A percentile compares a stretch with the other conserved stretches of the same genome.
Conservation (phyloP, 345 rosid genomes). For the Lenwebbia sp. region DNA sequence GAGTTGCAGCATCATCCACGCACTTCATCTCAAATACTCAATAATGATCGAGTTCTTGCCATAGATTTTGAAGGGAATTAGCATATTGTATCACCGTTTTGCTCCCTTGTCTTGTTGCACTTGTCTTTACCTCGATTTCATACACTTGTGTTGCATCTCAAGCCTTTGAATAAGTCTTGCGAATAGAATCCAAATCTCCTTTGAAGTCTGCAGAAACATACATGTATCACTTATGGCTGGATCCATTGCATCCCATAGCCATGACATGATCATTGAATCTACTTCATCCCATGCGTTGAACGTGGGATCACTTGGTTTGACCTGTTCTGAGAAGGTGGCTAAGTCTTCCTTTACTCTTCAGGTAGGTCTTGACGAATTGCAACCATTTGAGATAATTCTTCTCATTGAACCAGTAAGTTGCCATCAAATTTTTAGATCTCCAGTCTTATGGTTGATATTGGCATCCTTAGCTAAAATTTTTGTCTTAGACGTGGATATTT, state of each 20-base stretch:
- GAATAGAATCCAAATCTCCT: neutral
- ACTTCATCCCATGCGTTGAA: too few species aligned
- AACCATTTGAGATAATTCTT: too few species aligned
- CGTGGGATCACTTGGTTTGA: too few species aligned
- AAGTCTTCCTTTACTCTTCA: too few species aligned
- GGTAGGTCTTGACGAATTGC: too few species aligned
- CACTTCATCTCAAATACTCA: neutral
- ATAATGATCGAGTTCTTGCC: neutral
- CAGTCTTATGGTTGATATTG: too few species aligned
- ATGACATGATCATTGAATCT: neutral
- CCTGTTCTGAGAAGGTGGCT: too few species aligned
- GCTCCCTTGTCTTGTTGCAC: neutral
- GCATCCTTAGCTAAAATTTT: too few species aligned
- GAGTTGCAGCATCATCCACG: neutral
- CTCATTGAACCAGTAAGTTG: too few species aligned
- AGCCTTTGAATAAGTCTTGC: neutral
- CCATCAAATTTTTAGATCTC: too few species aligned
- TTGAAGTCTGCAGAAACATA: neutral
- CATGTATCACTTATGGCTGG: neutral
- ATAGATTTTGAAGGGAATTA: neutral
- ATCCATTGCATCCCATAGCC: neutral
- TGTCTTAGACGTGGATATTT: too few species aligned
- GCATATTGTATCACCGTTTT: neutral
- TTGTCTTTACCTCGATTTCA: neutral
- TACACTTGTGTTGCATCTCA: too few species aligned